phyloP scores from a whole-genome alignment of 1,139 yeast genomes.

The Debaryomyces udenii region DNA sequence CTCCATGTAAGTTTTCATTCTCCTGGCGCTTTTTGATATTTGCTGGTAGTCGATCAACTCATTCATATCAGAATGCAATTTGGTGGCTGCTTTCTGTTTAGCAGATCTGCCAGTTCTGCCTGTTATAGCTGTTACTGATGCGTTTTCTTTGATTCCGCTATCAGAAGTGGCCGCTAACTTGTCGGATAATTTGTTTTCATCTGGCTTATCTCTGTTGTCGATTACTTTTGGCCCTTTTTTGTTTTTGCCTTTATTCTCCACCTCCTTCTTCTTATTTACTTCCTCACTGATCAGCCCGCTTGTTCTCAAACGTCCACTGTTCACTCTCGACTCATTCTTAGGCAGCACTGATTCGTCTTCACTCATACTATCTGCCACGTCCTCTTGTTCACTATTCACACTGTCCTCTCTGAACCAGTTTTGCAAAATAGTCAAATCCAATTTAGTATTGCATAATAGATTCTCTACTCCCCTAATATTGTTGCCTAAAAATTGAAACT shows the following conservation, averaged over 20 bases:
- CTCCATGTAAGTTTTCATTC: conserved; percentile 43
- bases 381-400: conserved; percentile 13
- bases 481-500: conserved; percentile 52
- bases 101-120: conserved; percentile 50
- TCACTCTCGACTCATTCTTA: conserved; percentile 2
- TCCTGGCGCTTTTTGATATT: conserved; percentile 40
- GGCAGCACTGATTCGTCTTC: conserved; percentile 28
- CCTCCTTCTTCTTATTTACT: conserved; percentile 12
- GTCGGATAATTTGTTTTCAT: not conserved
- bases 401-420: conserved; percentile 37
- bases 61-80: conserved; percentile 69
- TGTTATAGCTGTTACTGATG: not conserved
- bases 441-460: conserved; percentile 53
- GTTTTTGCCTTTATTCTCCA: conserved; percentile 15
- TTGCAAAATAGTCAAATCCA: conserved; percentile 43
- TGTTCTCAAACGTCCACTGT: too few species aligned
- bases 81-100: conserved; percentile 64
- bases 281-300: too few species aligned
- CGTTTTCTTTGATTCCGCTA: not conserved
- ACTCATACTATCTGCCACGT: conserved; percentile 41
- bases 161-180: not conserved
- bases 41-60: conserved; percentile 65
- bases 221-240: conserved; percentile 10
- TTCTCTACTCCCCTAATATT: conserved; percentile 40
- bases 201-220: not conserved